Percentiles rank a stretch among this genome's conserved stretches.
Conservation (phyloP, 306 rosid species). For the Prunus mongolica region DNA sequence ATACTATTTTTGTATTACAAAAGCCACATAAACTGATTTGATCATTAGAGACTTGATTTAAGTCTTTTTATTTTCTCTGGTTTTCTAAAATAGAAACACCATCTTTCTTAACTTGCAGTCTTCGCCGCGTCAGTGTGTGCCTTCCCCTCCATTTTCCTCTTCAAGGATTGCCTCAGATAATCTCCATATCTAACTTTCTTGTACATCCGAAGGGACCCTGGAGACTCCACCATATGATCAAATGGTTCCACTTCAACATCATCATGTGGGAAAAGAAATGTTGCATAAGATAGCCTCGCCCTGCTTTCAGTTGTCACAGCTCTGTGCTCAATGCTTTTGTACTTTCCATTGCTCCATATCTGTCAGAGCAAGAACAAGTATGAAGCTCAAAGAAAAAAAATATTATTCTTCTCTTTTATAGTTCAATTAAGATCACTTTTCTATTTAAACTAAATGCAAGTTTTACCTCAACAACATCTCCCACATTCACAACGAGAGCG, state of each 20-base stretch:
- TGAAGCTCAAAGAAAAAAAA: not conserved
- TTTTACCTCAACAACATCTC: constrained; percentile 28
- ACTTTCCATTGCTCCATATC: constrained; percentile 51
- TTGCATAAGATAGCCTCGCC: constrained; percentile 24
- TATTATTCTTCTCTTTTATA: too few species aligned
- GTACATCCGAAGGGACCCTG: constrained; percentile 28
- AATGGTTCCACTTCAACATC: constrained; percentile 39
- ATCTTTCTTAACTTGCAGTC: not conserved
- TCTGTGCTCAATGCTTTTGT: constrained; percentile 43
- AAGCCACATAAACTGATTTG: not conserved
- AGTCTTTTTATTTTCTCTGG: not conserved
- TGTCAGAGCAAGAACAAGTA: not conserved
- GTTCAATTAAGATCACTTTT: too few species aligned
- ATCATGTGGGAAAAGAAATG: constrained; percentile 29
- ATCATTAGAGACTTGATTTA: not conserved
- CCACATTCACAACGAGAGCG: constrained; percentile 42
- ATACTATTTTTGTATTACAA: not conserved
- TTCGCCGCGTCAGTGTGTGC: constrained; percentile 24
- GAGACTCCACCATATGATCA: constrained; percentile 22
- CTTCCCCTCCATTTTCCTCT: constrained; percentile 39
- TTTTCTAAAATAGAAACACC: not conserved
- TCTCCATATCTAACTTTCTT: constrained; percentile 41
- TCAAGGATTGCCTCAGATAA: constrained; percentile 32
- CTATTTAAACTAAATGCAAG: not conserved
- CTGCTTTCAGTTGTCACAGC: constrained; percentile 31